Evolutionary conservation across 495 filamentous ascomycete genomes (phyloP).

Genomic region (Xylaria intraflava): DNA sequence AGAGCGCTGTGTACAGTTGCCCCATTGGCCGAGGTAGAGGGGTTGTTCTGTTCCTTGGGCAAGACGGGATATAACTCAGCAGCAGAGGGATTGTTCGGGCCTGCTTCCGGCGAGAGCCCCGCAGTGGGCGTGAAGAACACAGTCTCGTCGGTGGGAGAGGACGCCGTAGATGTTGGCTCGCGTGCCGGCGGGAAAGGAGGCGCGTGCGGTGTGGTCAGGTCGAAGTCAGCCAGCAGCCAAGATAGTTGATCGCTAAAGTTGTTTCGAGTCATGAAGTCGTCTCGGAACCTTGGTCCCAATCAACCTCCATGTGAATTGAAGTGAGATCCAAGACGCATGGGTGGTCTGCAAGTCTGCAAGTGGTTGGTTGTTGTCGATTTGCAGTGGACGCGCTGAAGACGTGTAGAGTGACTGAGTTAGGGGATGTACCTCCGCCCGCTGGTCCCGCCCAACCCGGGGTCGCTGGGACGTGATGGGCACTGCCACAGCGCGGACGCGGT

Average conservation of each 20-base stretch:
- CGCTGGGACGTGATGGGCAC: too few species aligned
- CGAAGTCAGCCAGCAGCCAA: slow-evolving; percentile 49
- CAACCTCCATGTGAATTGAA: slow-evolving; percentile 26
- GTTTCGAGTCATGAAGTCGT: slow-evolving; percentile 56
- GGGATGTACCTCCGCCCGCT: too few species aligned
- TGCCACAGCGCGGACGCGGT: too few species aligned
- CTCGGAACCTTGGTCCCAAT: slow-evolving; percentile 29
- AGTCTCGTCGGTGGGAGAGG: slow-evolving; percentile 10
- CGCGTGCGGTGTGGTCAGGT: slow-evolving; percentile 26
- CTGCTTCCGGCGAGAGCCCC: slow-evolving; percentile 9
- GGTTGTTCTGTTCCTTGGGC: slow-evolving; percentile 10
- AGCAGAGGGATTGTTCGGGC: slow-evolving; percentile 4
- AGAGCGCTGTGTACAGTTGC: slow-evolving; percentile 8
- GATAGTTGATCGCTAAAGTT: slow-evolving; percentile 53
- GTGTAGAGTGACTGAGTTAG: neutral
- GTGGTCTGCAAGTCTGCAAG: neutral
- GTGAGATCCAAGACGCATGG: slow-evolving; percentile 16
- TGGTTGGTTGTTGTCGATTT: slow-evolving; percentile 4
- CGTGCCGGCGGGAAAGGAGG: slow-evolving; percentile 23
- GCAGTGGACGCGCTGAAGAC: neutral
- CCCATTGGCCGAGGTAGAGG: slow-evolving; percentile 17
- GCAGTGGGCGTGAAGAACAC: slow-evolving; percentile 11
- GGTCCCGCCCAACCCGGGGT: too few species aligned
- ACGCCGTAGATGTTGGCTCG: slow-evolving; percentile 14
- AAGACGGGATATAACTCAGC: slow-evolving; percentile 20